A percentile compares a stretch with the other conserved stretches of the same genome.
Conservation (phyloP, 345 rosid genomes). For the Eucalyptus paniculata region DNA sequence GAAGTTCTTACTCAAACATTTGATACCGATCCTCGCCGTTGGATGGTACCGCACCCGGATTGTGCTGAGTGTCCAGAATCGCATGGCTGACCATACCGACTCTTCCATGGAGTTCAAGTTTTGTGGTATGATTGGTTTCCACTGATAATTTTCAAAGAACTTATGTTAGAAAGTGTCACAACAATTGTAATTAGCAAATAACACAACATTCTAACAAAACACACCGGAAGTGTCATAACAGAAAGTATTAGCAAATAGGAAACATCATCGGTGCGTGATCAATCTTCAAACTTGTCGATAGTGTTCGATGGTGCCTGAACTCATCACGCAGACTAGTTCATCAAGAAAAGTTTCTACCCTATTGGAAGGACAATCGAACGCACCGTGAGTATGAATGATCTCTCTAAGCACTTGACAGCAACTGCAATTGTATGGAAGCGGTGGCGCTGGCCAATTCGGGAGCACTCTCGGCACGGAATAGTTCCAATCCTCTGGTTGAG, state of each 20-base stretch:
- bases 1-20: conserved; percentile 36
- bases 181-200: not conserved
- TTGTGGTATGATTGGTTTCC: not conserved
- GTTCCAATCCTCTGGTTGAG: not conserved
- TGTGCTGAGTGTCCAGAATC: conserved; percentile 10
- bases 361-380: not conserved
- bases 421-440: conserved; percentile 18
- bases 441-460: conserved; percentile 9
- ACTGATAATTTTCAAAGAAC: not conserved
- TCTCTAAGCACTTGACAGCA: conserved; percentile 39
- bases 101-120: conserved; percentile 53
- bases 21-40: not conserved
- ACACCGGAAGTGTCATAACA: not conserved
- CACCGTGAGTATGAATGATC: conserved; percentile 41
- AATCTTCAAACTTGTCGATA: not conserved
- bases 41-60: not conserved
- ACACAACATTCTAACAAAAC: not conserved
- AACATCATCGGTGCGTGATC: not conserved
- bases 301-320: not conserved
- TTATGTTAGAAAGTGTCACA: not conserved
- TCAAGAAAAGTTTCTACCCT: not conserved
- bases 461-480: not conserved
- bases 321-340: not conserved
- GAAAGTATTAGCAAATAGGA: not conserved
- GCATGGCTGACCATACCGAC: conserved; percentile 42